phyloP scores from a whole-genome alignment of 2,329 filamentous ascomycete genomes.

The Venturia effusa region DNA sequence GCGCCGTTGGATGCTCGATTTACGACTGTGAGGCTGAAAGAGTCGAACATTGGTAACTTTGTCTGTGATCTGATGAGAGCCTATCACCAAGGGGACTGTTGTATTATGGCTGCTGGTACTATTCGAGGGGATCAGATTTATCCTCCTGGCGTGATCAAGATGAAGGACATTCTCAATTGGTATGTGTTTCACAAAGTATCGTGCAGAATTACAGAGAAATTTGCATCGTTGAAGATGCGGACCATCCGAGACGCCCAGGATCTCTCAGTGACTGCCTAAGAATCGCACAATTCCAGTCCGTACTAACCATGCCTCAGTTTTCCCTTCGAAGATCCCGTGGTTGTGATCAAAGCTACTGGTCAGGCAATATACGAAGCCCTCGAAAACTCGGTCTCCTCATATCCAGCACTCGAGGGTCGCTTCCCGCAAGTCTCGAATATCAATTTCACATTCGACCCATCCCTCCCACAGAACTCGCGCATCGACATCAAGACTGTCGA shows the following conservation, averaged over 20 bases:
- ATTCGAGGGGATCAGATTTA: conserved; percentile 86
- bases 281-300: not conserved
- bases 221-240: not conserved
- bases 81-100: conserved; percentile 71
- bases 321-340: conserved; percentile 82
- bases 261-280: not conserved
- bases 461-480: conserved; percentile 47
- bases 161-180: conserved; percentile 78
- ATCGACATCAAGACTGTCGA: conserved; percentile 44
- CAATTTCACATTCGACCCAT: conserved; percentile 59
- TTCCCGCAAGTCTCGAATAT: conserved; percentile 87
- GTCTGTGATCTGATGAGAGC: conserved; percentile 84
- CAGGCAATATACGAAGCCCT: conserved; percentile 66
- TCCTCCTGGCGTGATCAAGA: conserved; percentile 61
- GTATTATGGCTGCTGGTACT: conserved; percentile 75
- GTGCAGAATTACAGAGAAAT: not conserved
- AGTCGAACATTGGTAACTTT: conserved; percentile 84
- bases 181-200: conserved; percentile 9
- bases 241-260: not conserved
- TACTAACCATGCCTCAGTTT: conserved; percentile 37
- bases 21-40: conserved; percentile 62
- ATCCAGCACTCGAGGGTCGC: conserved; percentile 71
- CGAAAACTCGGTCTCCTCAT: conserved; percentile 71
- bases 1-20: conserved; percentile 79
- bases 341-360: conserved; percentile 63